Percentiles rank a stretch among this genome's conserved stretches.
phyloP scores from a whole-genome alignment of 2,329 filamentous ascomycete species.

The Ophiostoma perfectum region DNA sequence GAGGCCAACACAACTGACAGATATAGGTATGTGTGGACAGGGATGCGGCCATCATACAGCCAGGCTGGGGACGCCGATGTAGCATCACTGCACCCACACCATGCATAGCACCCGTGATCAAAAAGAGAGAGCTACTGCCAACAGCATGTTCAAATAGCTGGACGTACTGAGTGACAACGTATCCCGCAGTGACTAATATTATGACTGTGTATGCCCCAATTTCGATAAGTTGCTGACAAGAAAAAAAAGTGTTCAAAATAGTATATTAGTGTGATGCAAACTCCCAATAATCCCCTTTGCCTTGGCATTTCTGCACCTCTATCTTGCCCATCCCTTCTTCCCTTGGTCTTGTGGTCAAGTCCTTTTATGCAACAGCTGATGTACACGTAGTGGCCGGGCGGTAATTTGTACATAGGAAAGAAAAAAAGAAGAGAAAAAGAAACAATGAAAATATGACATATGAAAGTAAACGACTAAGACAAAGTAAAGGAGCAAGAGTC shows the following conservation, averaged over 20 bases:
- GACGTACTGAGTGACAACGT: too few species aligned
- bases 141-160: too few species aligned
- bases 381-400: conserved; percentile 5
- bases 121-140: too few species aligned
- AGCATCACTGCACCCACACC: too few species aligned
- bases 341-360: neutral
- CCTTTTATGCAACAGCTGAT: conserved; percentile 12
- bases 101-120: too few species aligned
- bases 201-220: too few species aligned
- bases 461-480: neutral
- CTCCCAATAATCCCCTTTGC: neutral
- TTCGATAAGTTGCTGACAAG: too few species aligned
- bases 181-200: too few species aligned
- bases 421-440: neutral
- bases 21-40: neutral
- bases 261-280: conserved; percentile 5
- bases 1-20: too few species aligned
- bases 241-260: neutral
- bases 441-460: neutral
- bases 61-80: neutral
- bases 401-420: conserved; percentile 10
- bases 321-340: conserved; percentile 9
- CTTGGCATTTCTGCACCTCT: neutral
- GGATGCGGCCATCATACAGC: neutral
- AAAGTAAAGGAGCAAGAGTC: neutral